Evolutionary conservation across 164 flowering plant genomes (phyloP).

Genomic region (Euptelea pleiosperma): DNA sequence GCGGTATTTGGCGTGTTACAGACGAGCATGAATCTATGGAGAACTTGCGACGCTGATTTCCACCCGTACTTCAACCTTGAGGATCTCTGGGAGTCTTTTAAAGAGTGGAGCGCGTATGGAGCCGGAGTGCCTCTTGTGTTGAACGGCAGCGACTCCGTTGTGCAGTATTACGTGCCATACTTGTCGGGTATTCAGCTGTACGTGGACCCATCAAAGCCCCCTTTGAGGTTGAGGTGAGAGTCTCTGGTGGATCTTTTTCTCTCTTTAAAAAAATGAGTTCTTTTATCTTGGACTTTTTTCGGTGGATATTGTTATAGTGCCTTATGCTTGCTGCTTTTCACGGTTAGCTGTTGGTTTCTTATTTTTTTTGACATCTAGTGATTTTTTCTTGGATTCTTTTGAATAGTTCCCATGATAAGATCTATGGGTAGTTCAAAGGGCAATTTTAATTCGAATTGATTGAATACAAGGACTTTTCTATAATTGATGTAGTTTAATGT

Average conservation of each 20-base stretch:
- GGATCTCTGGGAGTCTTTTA: conserved; percentile 70
- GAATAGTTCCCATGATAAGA: too few species aligned
- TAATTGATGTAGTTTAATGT: too few species aligned
- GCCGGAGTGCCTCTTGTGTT: conserved; percentile 65
- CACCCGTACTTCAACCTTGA: conserved; percentile 45
- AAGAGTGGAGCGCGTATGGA: conserved; percentile 77
- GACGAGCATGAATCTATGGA: conserved; percentile 39
- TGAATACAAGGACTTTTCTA: too few species aligned
- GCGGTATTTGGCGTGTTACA: conserved; percentile 15
- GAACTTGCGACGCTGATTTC: conserved; percentile 26
- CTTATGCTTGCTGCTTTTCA: background rate
- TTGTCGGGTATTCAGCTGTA: conserved; percentile 74
- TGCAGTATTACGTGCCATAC: conserved; percentile 69
- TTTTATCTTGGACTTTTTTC: too few species aligned
- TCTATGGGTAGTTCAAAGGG: too few species aligned
- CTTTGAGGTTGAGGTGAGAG: conserved; percentile 37
- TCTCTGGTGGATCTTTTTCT: background rate
- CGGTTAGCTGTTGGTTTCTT: background rate
- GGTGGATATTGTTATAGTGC: background rate
- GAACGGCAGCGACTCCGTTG: conserved; percentile 44
- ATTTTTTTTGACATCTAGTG: too few species aligned
- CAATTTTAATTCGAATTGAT: too few species aligned
- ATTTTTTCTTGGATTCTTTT: too few species aligned
- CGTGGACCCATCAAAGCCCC: conserved; percentile 38
- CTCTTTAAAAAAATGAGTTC: too few species aligned